Base-by-base conservation (phyloP, 805 yeast genomes). In the Debaryomyces hansenii region DNA sequence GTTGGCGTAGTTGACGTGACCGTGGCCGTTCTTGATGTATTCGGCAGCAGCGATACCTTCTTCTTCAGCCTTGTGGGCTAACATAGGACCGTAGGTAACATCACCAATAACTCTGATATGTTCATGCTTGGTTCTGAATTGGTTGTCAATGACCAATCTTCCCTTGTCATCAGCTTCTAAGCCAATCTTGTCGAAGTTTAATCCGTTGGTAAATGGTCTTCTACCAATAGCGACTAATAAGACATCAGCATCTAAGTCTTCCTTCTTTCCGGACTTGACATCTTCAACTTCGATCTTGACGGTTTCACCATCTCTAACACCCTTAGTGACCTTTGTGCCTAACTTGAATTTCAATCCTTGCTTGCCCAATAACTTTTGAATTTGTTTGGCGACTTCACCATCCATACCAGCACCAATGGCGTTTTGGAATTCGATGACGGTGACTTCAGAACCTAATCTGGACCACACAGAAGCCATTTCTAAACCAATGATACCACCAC, bases 41-140 rank as follows among this genome's bases (percentile, higher is more conserved):
- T 94, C 99, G 55, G 80, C 98, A 56, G 96, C 98, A 48, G 99
- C 99, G 58, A 94, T 85, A 74, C 97, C 99, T 79, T 94, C 99
- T 71, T 94, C 99, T 79, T 94, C 99, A 53, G 99, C 99, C 80
- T 94, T 94, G 82, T 94, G 99, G 55, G 99, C 99, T 74, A 94
- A 82, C 99, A 94, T 94, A 60, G 96, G 92, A 60, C 99, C 99
- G 62, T 89, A 94, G 36, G 99, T 94, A 46, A 85, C 97, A 66
- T 94, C 99, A 71, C 99, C 99, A 71, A 94, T 89, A 62, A 90
- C 96, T 73, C 96, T 88, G 68, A 94, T 91, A 74, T 94, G 96
- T 46, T 91, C 86, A 72, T 78, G 82, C 72, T 89, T 91, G 56
- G 98, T 87, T 75, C 89, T 86, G 82, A 82, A 94, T 78, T 92